Base-by-base conservation (phyloP, 1,284 basidiomycete species). In the Trichosporon ovoides region DNA sequence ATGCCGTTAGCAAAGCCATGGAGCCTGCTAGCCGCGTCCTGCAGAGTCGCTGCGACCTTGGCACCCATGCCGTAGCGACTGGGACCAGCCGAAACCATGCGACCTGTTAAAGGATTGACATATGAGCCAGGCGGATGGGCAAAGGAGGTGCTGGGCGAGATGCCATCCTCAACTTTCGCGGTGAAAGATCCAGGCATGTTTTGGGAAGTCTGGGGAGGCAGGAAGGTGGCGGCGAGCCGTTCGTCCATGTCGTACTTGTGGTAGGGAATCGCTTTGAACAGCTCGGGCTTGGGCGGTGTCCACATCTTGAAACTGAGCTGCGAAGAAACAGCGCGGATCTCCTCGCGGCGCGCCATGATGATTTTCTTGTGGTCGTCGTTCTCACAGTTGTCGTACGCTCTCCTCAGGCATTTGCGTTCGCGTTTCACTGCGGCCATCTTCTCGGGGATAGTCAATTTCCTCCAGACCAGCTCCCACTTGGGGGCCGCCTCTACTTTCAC, bases 361-460 rank as follows among this genome's bases (percentile, higher is more conserved):
- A 20, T 3, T 18, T 35, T 51, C 20, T 36, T 20, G 11, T 6
- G 31, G 19, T 28, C n/a, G 7, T 11, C 49, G 16, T 34, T 16
- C 33, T 34, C 19, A 12, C 31, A 36, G n/a, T n/a, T 34, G 18
- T 51, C 49, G 19, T 36, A 16, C 2, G 43, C 43, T n/a, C 51
- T 48, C 10, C n/a, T 33, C 18, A 60, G 38, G 7, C 37, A 50
- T 1, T 35, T 19, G 19, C 54, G 46, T 51, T 61, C 60, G 1
- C 12, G 11, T 3, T 34, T 40, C 7, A 56, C 43, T 33, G 60
- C 56, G 7, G 36, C 22, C 28, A 48, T 43, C 4, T 43, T 49
- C 11, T 58, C 60, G 12, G 36, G 11, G 16, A 61, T 19, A 3
- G 40, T 35, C 60, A 61, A 58, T n/a, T 31, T n/a, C 57, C 49